Conservation (phyloP, 768 basidiomycete species). For the Hygrocybe punicea region DNA sequence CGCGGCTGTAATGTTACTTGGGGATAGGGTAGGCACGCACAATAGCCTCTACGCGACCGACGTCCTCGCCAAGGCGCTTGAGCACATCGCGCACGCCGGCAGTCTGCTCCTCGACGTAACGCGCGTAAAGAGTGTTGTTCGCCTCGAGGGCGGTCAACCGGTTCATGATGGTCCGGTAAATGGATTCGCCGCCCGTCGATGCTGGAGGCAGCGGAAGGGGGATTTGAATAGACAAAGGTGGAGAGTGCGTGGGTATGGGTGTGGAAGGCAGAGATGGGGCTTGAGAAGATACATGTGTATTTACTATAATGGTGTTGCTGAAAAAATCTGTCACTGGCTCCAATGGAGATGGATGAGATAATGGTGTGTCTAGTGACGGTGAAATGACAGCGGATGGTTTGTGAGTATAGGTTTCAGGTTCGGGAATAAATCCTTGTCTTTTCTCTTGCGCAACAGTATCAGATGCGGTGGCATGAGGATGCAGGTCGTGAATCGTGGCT, state of each 20-base stretch:
- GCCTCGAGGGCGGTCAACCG: slow-evolving; percentile 79
- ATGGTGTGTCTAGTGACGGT: too few relatives aligned
- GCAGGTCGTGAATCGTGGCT: too few relatives aligned
- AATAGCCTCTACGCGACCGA: slow-evolving; percentile 72
- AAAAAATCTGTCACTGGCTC: too few relatives aligned
- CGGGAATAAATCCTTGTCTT: too few relatives aligned
- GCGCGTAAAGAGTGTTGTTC: slow-evolving; percentile 79
- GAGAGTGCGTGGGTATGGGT: neutral
- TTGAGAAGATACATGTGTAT: neutral
- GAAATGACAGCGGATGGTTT: too few relatives aligned
- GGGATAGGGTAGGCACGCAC: slow-evolving; percentile 41
- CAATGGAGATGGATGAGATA: too few relatives aligned
- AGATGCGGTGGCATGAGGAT: too few relatives aligned
- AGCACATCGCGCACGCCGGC: slow-evolving; percentile 70
- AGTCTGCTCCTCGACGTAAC: slow-evolving; percentile 90
- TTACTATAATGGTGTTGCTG: too few relatives aligned
- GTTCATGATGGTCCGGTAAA: slow-evolving; percentile 96
- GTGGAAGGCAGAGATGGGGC: neutral
- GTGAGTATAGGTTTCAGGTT: too few relatives aligned
- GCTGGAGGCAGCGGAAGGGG: slow-evolving; percentile 5
- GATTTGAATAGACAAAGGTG: slow-evolving; percentile 4
- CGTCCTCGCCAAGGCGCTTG: slow-evolving; percentile 68
- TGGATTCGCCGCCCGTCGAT: slow-evolving; percentile 70
- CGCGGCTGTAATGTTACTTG: neutral
- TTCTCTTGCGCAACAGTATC: too few relatives aligned